These are phyloP conservation scores for Aspergillus mulundensis DNA, from an alignment of 495 filamentous ascomycete genomes.

Conservation along the genomic window DNA sequence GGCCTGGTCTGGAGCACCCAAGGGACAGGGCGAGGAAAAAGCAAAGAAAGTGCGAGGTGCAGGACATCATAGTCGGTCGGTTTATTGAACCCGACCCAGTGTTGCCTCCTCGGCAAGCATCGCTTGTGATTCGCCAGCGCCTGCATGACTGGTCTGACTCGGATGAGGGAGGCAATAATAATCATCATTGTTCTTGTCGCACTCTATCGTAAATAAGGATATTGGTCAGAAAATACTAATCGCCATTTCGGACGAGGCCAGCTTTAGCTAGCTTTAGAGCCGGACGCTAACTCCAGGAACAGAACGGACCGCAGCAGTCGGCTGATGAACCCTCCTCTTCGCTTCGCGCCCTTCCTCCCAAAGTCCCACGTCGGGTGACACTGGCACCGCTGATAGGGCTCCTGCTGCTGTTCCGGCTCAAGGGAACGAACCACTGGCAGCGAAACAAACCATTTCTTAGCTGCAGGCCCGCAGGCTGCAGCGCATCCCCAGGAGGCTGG, in stretches of 20 bases:
- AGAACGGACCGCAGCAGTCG: constrained; percentile 7
- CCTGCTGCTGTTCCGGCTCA: constrained; percentile 1
- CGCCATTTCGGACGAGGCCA: constrained; percentile 3
- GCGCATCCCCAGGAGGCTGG: constrained; percentile 2
- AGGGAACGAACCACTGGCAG: constrained; percentile 9
- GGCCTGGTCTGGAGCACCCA: constrained; percentile 15
- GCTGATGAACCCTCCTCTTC: constrained; percentile 13
- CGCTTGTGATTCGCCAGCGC: constrained; percentile 2
- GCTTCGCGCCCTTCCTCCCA: background rate
- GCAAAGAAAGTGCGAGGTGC: background rate
- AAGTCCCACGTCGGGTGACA: constrained; percentile 15
- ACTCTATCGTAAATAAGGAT: constrained; percentile 10
- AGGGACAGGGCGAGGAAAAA: background rate
- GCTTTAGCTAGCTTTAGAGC: constrained; percentile 1
- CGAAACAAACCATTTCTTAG: constrained; percentile 1
- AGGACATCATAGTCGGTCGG: constrained; percentile 1
- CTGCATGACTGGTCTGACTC: constrained; percentile 1
- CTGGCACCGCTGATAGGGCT: constrained; percentile 8
- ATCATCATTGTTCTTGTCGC: constrained; percentile 6
- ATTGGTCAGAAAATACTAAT: constrained; percentile 8
- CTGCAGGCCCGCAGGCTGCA: constrained; percentile 8
- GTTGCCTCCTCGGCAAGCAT: constrained; percentile 2
- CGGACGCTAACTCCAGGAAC: constrained; percentile 14
- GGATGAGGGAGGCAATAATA: constrained; percentile 2
- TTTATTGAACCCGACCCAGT: background rate